phyloP scores from a whole-genome alignment of 2,329 filamentous ascomycete genomes.

The Aspergillus tamarii region DNA sequence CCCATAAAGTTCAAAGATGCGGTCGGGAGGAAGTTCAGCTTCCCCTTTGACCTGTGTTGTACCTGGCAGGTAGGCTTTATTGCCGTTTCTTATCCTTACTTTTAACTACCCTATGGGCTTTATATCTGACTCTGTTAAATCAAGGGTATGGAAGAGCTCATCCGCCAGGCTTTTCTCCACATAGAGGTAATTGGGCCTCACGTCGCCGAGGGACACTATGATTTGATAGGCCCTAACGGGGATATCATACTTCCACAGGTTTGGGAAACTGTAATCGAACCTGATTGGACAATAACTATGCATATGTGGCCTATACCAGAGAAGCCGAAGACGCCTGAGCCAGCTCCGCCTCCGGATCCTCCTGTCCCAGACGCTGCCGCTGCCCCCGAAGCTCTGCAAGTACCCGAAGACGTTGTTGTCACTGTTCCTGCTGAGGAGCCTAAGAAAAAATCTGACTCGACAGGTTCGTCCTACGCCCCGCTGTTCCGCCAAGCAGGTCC shows the following conservation, averaged over 20 bases:
- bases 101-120: background rate
- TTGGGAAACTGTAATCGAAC: slow-evolving; percentile 80
- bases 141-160: slow-evolving; percentile 83
- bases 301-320: slow-evolving; percentile 67
- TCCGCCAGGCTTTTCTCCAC: slow-evolving; percentile 80
- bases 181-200: slow-evolving; percentile 76
- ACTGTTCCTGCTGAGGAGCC: slow-evolving; percentile 26
- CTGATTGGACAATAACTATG: slow-evolving; percentile 74
- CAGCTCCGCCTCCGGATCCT: slow-evolving; percentile 29
- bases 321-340: slow-evolving; percentile 46
- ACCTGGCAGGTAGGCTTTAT: slow-evolving; percentile 72
- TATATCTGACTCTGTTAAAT: slow-evolving; percentile 13
- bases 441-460: slow-evolving; percentile 37
- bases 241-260: slow-evolving; percentile 81
- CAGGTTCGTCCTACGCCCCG: slow-evolving; percentile 30
- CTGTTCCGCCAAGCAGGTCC: background rate
- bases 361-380: slow-evolving; percentile 29
- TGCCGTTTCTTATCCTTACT: background rate
- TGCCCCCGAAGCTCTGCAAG: slow-evolving; percentile 23
- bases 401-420: slow-evolving; percentile 21
- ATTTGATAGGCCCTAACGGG: slow-evolving; percentile 75
- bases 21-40: slow-evolving; percentile 87
- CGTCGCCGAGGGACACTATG: slow-evolving; percentile 78
- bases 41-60: slow-evolving; percentile 82
- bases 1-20: slow-evolving; percentile 92